Evolutionary conservation across 2,329 filamentous ascomycete species (phyloP).

Genomic region (Rutstroemia sp.): DNA sequence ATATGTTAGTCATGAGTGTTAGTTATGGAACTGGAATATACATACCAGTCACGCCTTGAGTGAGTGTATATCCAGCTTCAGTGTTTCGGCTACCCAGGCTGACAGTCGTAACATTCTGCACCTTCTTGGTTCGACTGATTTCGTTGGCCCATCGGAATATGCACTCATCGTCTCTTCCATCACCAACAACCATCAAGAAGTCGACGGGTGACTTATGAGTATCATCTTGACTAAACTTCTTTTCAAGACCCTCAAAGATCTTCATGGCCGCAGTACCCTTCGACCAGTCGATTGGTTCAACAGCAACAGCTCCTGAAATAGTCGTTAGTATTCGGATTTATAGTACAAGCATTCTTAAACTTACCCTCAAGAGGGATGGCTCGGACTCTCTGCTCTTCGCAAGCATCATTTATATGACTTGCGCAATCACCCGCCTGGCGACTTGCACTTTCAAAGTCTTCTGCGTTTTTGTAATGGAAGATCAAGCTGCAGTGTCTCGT

Average conservation of each 20-base stretch:
- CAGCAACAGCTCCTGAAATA: slow-evolving; percentile 56
- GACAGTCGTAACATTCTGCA: slow-evolving; percentile 72
- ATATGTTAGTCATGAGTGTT: background rate
- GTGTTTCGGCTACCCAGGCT: slow-evolving; percentile 84
- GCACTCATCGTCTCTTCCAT: slow-evolving; percentile 87
- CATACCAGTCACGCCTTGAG: slow-evolving; percentile 85
- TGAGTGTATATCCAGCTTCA: slow-evolving; percentile 75
- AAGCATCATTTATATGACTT: slow-evolving; percentile 92
- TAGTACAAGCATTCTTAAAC: background rate
- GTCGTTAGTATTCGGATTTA: background rate
- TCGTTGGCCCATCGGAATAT: slow-evolving; percentile 92
- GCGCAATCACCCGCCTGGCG: slow-evolving; percentile 84
- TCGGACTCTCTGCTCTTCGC: slow-evolving; percentile 73
- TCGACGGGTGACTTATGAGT: slow-evolving; percentile 48
- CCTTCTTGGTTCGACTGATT: slow-evolving; percentile 49
- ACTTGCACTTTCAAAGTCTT: slow-evolving; percentile 66
- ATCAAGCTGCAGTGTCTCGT: slow-evolving; percentile 86
- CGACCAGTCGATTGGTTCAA: slow-evolving; percentile 80
- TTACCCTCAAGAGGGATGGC: slow-evolving; percentile 66
- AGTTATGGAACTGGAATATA: slow-evolving; percentile 15
- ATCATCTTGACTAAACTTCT: slow-evolving; percentile 31
- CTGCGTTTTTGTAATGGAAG: slow-evolving; percentile 81
- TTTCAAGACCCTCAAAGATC: slow-evolving; percentile 56
- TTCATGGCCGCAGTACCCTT: slow-evolving; percentile 76
- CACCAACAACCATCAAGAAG: slow-evolving; percentile 83